Evolutionary conservation across 2,329 filamentous ascomycete species (phyloP), one percentile per base, ranked within the genome.

Genomic region (Pestalotiopsis fici): DNA sequence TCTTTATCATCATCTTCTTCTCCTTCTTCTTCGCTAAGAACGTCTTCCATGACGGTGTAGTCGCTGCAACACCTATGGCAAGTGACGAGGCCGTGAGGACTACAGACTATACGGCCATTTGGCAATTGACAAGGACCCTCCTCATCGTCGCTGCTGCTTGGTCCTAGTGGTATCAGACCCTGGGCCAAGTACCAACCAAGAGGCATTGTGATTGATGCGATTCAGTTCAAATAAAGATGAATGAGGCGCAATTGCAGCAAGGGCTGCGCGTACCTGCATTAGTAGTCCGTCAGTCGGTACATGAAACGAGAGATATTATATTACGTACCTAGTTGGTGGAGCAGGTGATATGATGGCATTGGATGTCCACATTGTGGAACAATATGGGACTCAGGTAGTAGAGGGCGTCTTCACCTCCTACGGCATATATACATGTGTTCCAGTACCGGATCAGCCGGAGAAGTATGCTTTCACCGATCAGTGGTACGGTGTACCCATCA

Each of bases 61-160:
- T 81, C 79, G 3, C 73, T 72, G 35, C 72, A 75, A 66, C 80
- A 82, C 31, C 57, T 72, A 11, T 70, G 68, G 67, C 80, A 82
- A 31, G 69, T 13, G 15, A 77, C 74, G 5, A 78, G 65, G 25
- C 76, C 72, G 66, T 81, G 79, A 0, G 73, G 70, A 25, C 76
- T 71, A 62, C 80, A 81, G 64, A 80, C 76, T 31, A 82, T 65
- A n/a, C 74, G 73, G 28, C 80, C 79, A 64, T 79, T 59, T 0
- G 78, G 74, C 15, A 81, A 72, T 66, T 78, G 73, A 65, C 73
- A 75, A 4, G 76, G 76, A n/a, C 74, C 78, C 55, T 76, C 75
- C 2, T 78, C 76, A 59, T 80, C 77, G 66, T 79, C 77, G 66
- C 75, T 77, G 70, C 68, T 76, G 64, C 31, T 73, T 23, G 63